phyloP scores from a whole-genome alignment of 2,329 filamentous ascomycete genomes.

The Fusarium stilboides region DNA sequence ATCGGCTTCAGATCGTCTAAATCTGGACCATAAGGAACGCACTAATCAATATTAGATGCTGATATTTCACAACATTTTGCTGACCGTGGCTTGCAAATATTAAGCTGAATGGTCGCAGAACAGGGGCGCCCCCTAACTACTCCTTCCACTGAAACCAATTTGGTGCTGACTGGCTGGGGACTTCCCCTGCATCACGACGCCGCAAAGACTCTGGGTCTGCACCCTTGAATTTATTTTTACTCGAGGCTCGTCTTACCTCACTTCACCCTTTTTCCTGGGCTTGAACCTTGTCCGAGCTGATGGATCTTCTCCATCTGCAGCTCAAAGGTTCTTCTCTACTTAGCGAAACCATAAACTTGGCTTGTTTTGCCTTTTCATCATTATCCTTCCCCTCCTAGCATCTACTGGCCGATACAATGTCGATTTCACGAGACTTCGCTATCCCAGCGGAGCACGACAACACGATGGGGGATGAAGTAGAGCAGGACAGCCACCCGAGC shows the following conservation, averaged over 20 bases:
- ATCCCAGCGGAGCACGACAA: constrained; percentile 23
- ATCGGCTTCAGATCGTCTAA: constrained; percentile 29
- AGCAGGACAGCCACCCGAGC: constrained; percentile 38
- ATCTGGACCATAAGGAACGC: not conserved
- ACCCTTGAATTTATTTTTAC: constrained; percentile 30
- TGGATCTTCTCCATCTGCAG: constrained; percentile 1
- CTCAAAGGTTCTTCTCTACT: not conserved
- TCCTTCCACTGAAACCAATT: constrained; percentile 28
- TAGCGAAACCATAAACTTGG: not conserved
- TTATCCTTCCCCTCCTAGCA: not conserved
- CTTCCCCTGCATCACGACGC: constrained; percentile 38
- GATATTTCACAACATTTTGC: not conserved
- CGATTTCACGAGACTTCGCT: constrained; percentile 34
- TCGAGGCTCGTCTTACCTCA: constrained; percentile 18
- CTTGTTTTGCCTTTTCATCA: not conserved
- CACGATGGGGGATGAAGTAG: constrained; percentile 30
- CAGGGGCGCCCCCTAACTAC: constrained; percentile 13
- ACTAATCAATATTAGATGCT: constrained; percentile 2
- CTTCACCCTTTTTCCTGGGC: constrained; percentile 5
- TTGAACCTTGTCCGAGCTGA: constrained; percentile 9
- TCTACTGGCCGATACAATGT: not conserved
- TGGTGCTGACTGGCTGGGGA: constrained; percentile 36
- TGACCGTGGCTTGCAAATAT: constrained; percentile 15
- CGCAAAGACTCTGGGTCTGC: constrained; percentile 3
- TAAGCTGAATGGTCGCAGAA: constrained; percentile 11